A percentile compares a stretch with the other conserved stretches of the same genome.
phyloP scores from a whole-genome alignment of 495 filamentous ascomycete genomes.

The Aspergillus baeticus region DNA sequence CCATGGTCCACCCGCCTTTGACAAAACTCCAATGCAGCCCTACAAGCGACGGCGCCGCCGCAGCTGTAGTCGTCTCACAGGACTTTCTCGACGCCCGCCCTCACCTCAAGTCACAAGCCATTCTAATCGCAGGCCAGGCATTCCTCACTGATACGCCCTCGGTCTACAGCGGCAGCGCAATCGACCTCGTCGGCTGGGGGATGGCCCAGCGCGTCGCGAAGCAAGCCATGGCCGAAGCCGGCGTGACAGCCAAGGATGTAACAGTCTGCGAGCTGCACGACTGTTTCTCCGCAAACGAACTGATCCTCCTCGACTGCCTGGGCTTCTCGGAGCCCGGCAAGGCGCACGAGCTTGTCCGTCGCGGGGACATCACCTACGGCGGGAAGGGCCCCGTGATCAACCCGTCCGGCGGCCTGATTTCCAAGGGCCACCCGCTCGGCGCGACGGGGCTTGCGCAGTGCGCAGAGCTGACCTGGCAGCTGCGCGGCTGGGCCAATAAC shows the following conservation, averaged over 20 bases:
- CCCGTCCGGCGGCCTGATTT: conserved; percentile 90
- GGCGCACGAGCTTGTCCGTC: conserved; percentile 88
- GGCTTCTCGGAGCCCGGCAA: conserved; percentile 77
- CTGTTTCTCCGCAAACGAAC: conserved; percentile 95
- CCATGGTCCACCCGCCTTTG: conserved; percentile 79
- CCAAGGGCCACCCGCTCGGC: conserved; percentile 93
- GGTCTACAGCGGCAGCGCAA: conserved; percentile 73
- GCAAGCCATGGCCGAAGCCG: conserved; percentile 71
- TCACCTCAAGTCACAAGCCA: conserved; percentile 73
- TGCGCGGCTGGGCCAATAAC: conserved; percentile 95
- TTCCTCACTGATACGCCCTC: conserved; percentile 77
- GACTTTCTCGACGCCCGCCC: conserved; percentile 81
- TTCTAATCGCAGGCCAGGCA: conserved; percentile 84
- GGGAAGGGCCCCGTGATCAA: conserved; percentile 79
- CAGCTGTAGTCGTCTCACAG: conserved; percentile 86
- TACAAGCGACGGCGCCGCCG: conserved; percentile 88
- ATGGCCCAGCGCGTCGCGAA: conserved; percentile 73
- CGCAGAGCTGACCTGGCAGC: conserved; percentile 92
- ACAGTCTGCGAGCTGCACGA: conserved; percentile 93
- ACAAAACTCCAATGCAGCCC: conserved; percentile 80
- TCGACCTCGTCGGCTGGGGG: conserved; percentile 83
- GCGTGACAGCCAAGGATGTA: conserved; percentile 63
- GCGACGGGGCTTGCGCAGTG: conserved; percentile 93
- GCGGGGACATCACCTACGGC: conserved; percentile 89
- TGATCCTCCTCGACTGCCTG: conserved; percentile 82